Base-by-base conservation (phyloP, 2,329 filamentous ascomycete species). In the Xylariaceae sp. region DNA sequence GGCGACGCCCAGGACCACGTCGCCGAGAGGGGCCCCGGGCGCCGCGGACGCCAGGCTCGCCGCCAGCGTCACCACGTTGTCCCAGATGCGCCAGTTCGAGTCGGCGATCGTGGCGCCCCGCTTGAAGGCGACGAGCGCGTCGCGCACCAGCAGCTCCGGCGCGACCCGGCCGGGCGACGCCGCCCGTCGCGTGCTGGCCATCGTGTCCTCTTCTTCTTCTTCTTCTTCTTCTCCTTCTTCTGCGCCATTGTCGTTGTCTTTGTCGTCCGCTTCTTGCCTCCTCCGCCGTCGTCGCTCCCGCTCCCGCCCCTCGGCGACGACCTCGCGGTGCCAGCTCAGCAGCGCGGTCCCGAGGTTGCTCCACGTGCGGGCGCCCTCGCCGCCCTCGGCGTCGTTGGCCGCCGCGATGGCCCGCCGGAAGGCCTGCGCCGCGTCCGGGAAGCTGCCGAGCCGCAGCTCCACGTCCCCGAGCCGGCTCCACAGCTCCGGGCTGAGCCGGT, bases 401-500 rank as follows among this genome's bases (percentile, higher is more conserved):
- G 64, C 60, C 45, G 84, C 79, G 9, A 98, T 89, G 7, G 83
- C 82, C 15, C 88, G 74, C 7, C 80, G 78, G 57, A 93, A 98
- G 0, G 88, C 82, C 45, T 90, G 80, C 1, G 85, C 80, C 0
- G 92, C 90, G 14, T 83, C 81, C 14, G 80, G 68, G 63, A 84
- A 96, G 24, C 80, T 69, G 8, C 77, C 76, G 0, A 93, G 68
- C 32, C 90, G 80, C 14, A 98, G 71, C 44, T 82, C 77, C 33
- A 93, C 86, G 53, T 94, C 94, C 6, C 92, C 92, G 4, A 96
- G 68, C 0, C 89, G 80, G 51, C 87, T 88, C 92, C 92, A 98
- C 36, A 87, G 77, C 33, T 84, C 74, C 2, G 85, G 75, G 53
- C 88, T 90, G 24, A 94, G 68, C 11, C 85, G 75, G 55, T 93